Conservation (phyloP, 345 rosid species). For the Barbarea vulgaris region DNA sequence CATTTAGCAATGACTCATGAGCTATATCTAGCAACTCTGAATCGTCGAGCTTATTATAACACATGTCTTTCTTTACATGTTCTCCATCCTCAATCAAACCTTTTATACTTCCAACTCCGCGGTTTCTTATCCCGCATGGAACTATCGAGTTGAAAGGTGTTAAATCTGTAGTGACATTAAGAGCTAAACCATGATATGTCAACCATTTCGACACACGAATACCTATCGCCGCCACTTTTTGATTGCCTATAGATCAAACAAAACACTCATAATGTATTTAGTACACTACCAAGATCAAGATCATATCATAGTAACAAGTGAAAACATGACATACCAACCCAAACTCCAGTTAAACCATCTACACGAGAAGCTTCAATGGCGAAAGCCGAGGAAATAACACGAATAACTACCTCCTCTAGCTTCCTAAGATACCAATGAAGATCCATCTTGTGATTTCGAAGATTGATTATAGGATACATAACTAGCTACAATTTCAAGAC, state of each 20-base stretch:
- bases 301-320: background rate
- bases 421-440: constrained; percentile 91
- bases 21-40: constrained; percentile 48
- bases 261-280: background rate
- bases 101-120: constrained; percentile 68
- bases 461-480: constrained; percentile 83
- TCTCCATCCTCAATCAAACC: constrained; percentile 40
- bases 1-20: constrained; percentile 55
- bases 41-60: constrained; percentile 46
- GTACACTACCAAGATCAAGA: background rate
- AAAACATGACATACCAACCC: constrained; percentile 60
- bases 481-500: constrained; percentile 60
- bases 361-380: constrained; percentile 66
- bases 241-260: constrained; percentile 49
- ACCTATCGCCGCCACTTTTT: constrained; percentile 83
- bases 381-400: constrained; percentile 67
- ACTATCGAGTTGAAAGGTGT: constrained; percentile 68
- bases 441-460: constrained; percentile 88
- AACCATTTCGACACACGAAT: constrained; percentile 75
- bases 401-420: constrained; percentile 79
- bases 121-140: constrained; percentile 76
- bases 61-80: too few relatives aligned
- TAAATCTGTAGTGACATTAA: constrained; percentile 81
- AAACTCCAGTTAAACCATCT: constrained; percentile 81
- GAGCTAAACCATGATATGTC: constrained; percentile 77